Evolutionary conservation across 148 eudicot genomes (phyloP), one percentile per base, ranked within the genome.

Genomic region (Fallopia convolvulus): DNA sequence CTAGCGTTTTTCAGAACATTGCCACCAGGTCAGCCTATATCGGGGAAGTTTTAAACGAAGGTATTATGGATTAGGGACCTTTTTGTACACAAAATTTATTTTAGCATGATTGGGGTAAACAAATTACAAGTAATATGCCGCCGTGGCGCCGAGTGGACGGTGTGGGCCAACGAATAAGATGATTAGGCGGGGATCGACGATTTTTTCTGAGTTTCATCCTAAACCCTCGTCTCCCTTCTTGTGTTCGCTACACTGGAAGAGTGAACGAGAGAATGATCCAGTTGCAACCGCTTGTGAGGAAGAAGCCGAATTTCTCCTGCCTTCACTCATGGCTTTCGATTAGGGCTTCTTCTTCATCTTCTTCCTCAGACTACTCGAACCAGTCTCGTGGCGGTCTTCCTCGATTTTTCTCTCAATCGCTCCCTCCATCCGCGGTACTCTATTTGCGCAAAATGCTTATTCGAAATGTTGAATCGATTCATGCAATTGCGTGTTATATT

Each of bases 311-410:
- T 68, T 5, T 68, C 20, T 42, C 72, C 13, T 17, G 44, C 72
- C 46, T 68, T 17, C n/a, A 17, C 46, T 68, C 72, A 68, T 39
- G 72, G 44, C 21, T 15, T 36, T 39, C 72, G 39, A 39, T 36
- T 68, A 42, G 72, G 18, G 42, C 72, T 68, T 68, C 44, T 2
- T 66, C 72, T 33, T 33, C 65, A 6, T 58, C 72, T 17, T 68
- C 84, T 3, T 72, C 80, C 11, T 79, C 87, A 3, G 86, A 83
- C 75, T 74, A 86, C 81, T 85, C 92, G 81, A 89, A 86, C 82
- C 98, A 94, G 78, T 92, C 97, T 74, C 96, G 93, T 39, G 98
- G 97, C 7, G 89, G 92, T 74, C 96, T 94, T 46, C 97, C 98
- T 83, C 93, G 98, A 53, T 94, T 94, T 88, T 89, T 85, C 92